Conservation (phyloP, 1,284 basidiomycete genomes). For the Sporisorium exsertum region DNA sequence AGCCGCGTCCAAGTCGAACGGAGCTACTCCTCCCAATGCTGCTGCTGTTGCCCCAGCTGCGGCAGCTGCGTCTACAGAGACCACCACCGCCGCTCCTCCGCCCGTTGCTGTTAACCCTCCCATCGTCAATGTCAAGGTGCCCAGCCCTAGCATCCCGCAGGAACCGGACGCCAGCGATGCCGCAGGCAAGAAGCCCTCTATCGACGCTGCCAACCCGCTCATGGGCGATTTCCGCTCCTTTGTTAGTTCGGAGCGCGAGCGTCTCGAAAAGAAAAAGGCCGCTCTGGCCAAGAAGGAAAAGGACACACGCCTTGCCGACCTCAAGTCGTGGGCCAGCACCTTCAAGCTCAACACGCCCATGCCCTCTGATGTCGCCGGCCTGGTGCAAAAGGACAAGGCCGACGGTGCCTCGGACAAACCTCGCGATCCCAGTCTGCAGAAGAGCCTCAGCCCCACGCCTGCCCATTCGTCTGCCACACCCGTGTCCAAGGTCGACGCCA, state of each 20-base stretch:
- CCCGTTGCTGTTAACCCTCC: constrained; percentile 24
- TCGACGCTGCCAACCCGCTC: constrained; percentile 50
- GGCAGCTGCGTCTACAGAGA: constrained; percentile 14
- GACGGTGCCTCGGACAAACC: constrained; percentile 58
- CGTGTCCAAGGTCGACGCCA: constrained; percentile 29
- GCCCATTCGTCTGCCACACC: constrained; percentile 29
- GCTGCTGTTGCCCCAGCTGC: constrained; percentile 5
- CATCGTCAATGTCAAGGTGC: constrained; percentile 49
- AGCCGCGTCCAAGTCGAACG: constrained; percentile 22
- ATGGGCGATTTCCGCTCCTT: constrained; percentile 66
- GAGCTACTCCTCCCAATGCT: constrained; percentile 35
- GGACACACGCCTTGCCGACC: constrained; percentile 89
- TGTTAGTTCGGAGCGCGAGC: constrained; percentile 64
- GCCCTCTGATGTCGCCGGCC: constrained; percentile 91
- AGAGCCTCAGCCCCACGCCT: constrained; percentile 57
- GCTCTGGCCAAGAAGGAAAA: constrained; percentile 90
- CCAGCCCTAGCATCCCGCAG: constrained; percentile 44
- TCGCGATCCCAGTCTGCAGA: constrained; percentile 58
- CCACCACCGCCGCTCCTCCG: constrained; percentile 15
- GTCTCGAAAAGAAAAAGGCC: constrained; percentile 83
- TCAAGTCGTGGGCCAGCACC: constrained; percentile 88
- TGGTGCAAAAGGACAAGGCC: constrained; percentile 55
- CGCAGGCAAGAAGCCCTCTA: constrained; percentile 30
- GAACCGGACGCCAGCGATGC: constrained; percentile 20
- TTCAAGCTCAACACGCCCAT: constrained; percentile 98